Percentiles rank a stretch among this genome's conserved stretches.
phyloP scores from a whole-genome alignment of 345 rosid genomes.

The Moricandia arvensis region DNA sequence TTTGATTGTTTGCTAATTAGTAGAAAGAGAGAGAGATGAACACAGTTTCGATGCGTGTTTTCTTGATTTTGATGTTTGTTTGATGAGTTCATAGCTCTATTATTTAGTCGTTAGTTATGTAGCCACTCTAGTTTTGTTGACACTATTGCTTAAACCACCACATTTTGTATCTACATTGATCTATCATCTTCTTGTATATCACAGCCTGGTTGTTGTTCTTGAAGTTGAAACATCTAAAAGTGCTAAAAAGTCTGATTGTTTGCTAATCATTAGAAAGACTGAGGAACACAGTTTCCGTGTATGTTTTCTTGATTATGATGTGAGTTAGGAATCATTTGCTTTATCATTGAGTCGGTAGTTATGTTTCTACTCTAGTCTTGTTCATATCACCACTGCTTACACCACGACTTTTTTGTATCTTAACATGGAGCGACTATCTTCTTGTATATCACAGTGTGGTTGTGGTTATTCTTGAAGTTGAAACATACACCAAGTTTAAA shows the following conservation, averaged over 20 bases:
- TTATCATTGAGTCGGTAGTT: background rate
- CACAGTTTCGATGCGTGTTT: background rate
- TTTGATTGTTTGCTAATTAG: constrained; percentile 6
- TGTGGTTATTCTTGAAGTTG: constrained; percentile 3
- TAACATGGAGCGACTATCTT: background rate
- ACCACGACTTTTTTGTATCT: background rate
- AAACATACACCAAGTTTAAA: background rate
- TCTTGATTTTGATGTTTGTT: no score
- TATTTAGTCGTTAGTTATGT: no score
- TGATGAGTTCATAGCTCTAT: no score
- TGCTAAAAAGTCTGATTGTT: background rate
- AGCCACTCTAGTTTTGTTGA: no score
- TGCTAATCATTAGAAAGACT: background rate
- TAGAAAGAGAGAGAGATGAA: background rate
- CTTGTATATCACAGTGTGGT: background rate
- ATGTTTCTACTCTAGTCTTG: constrained; percentile 1
- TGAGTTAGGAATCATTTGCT: background rate
- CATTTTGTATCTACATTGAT: no score
- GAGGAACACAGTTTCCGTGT: background rate
- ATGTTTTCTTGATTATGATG: background rate
- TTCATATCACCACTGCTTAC: background rate
- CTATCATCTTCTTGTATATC: no score
- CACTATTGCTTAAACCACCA: no score
- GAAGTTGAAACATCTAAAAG: no score
- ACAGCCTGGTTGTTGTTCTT: no score